Conservation (phyloP, 371 early-diverging fungal species). For the Actinomucor elegans region DNA sequence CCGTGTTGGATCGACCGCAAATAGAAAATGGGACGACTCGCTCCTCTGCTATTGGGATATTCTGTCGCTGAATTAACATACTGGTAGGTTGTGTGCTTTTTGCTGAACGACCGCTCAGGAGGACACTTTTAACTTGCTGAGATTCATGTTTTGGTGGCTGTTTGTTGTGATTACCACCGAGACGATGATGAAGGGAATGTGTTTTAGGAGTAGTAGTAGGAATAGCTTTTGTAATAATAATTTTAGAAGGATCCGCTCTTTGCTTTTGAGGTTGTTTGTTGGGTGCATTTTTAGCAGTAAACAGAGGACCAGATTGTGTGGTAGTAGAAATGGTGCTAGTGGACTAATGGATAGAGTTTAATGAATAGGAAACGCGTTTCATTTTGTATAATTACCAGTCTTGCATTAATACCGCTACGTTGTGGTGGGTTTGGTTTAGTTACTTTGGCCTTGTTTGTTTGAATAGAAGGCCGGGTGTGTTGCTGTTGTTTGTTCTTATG, state of each 20-base stretch:
- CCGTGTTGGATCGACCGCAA: constrained; percentile 27
- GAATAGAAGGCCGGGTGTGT: constrained; percentile 3
- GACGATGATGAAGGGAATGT: neutral
- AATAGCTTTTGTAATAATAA: constrained; percentile 36
- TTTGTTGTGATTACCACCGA: neutral
- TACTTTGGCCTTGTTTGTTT: constrained; percentile 15
- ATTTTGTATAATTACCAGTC: constrained; percentile 9
- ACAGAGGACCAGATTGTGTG: constrained; percentile 2
- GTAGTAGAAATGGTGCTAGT: neutral
- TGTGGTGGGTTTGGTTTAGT: constrained; percentile 8
- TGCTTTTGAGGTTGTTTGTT: neutral
- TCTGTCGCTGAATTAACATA: neutral
- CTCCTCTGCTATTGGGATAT: neutral
- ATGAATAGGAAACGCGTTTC: constrained; percentile 1
- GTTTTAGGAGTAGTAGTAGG: constrained; percentile 4
- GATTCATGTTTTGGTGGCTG: too few relatives aligned
- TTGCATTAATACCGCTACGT: constrained; percentile 17
- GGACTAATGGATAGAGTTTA: neutral
- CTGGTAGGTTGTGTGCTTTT: neutral
- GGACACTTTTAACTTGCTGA: neutral
- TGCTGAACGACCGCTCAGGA: neutral
- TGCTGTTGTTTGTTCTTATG: constrained; percentile 1
- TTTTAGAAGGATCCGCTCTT: constrained; percentile 32
- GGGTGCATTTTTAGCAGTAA: constrained; percentile 5
- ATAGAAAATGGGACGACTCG: constrained; percentile 12